These are phyloP conservation scores for Aspergillus sp. DNA, from an alignment of 2,329 filamentous ascomycete genomes.

Conservation along the genomic window DNA sequence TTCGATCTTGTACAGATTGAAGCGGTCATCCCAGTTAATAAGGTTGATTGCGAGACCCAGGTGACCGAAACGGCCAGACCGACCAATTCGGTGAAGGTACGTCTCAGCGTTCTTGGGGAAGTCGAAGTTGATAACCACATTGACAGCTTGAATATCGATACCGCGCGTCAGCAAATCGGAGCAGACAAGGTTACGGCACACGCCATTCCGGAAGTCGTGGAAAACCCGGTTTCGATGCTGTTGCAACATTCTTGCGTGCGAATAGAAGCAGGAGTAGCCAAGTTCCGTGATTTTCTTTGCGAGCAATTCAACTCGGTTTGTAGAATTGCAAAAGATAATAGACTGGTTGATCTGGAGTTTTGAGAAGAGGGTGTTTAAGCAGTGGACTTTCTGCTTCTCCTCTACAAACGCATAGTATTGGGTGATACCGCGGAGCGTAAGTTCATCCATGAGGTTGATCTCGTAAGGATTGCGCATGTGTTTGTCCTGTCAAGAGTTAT, in stretches of 20 bases:
- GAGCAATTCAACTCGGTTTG: constrained; percentile 92
- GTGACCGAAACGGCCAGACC: constrained; percentile 95
- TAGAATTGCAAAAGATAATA: constrained; percentile 99
- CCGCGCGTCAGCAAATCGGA: constrained; percentile 96
- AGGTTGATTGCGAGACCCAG: constrained; percentile 96
- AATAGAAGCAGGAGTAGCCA: constrained; percentile 99
- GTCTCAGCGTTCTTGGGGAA: constrained; percentile 99
- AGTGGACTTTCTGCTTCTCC: constrained; percentile 99
- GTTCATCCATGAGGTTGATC: constrained; percentile 99
- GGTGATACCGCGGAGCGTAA: constrained; percentile 95
- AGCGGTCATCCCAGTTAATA: constrained; percentile 99
- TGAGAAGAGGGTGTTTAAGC: constrained; percentile 96
- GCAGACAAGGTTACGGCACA: constrained; percentile 96
- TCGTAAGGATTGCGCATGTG: constrained; percentile 97
- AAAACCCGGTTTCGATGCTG: constrained; percentile 97
- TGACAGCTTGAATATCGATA: constrained; percentile 99
- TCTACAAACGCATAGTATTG: constrained; percentile 99
- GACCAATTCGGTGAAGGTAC: constrained; percentile 96
- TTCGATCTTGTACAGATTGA: constrained; percentile 98
- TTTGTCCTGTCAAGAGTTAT: constrained; percentile 60
- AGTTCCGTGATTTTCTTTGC: constrained; percentile 99
- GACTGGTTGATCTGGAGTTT: constrained; percentile 99
- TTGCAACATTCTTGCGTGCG: constrained; percentile 96
- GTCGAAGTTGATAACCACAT: constrained; percentile 99
- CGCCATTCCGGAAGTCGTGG: constrained; percentile 97